Base-by-base conservation (phyloP, 345 rosid species). In the Gossypium stocksii region DNA sequence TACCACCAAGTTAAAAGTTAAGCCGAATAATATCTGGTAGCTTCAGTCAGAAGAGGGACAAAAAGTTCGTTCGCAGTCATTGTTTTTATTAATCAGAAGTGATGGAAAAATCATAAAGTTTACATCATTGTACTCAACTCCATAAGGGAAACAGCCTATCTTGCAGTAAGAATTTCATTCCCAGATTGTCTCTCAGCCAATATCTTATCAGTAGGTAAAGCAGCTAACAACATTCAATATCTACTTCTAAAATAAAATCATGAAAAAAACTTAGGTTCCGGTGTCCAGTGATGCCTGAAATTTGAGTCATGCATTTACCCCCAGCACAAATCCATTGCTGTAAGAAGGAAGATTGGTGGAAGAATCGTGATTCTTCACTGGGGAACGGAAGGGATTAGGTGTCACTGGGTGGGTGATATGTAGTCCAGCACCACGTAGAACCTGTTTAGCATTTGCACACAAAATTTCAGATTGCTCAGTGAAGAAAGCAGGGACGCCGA, bases 391-490 rank as follows among this genome's bases (percentile, higher is more conserved):
- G 52, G 84, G 83, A 74, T 83, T 79, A n/a, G 77, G 85, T 27
- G 85, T 78, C 68, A 79, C 80, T 3, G 77, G 80, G 43, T 86
- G 84, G 19, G 76, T 82, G 72, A 79, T 76, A 20, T 77, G 83
- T 53, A 83, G 72, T 76, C 92, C 88, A 49, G 89, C 82, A 10
- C 83, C 73, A 44, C 83, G 83, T 61, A 85, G 77, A 29, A 77
- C 80, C 72, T 78, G 82, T 78, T 85, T 83, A n/a, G 86, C 79
- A 77, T 85, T 82, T 66, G 75, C 75, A 8, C 86, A 88, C 19
- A 83, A 77, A 74, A 86, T 77, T 77, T 88, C 92, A 17, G 87
- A 84, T 61, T 75, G 82, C 62, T 89, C 85, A 2, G 87, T 87
- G 73, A 85, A 82, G 77, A 83, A 85, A 23, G 90, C 78, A 0